Conservation (phyloP, 495 filamentous ascomycete genomes). For the Sphaerosporella brunnea region DNA sequence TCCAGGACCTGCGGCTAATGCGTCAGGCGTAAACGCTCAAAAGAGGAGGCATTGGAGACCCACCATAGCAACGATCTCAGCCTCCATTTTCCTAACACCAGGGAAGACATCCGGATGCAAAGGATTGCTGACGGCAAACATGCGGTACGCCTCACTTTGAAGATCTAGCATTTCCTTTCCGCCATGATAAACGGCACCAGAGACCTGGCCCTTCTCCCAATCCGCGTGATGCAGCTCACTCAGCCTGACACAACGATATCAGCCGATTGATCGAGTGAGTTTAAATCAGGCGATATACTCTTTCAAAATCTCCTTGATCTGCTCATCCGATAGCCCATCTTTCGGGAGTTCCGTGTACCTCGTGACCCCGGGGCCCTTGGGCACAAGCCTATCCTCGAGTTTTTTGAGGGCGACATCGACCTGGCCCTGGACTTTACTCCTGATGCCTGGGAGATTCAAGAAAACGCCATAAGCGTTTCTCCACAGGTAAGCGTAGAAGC, state of each 20-base stretch:
- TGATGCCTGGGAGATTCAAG: constrained; percentile 66
- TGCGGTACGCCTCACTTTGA: constrained; percentile 78
- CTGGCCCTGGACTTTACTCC: constrained; percentile 63
- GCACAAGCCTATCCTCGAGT: constrained; percentile 64
- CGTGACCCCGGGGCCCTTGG: constrained; percentile 49
- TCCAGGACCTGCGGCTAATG: constrained; percentile 47
- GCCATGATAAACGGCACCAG: constrained; percentile 91
- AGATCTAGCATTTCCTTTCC: constrained; percentile 66
- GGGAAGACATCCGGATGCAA: constrained; percentile 98
- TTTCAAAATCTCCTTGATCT: constrained; percentile 61
- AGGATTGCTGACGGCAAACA: constrained; percentile 94
- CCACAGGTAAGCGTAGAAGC: constrained; percentile 50
- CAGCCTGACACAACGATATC: constrained; percentile 29
- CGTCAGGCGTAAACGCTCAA: background rate
- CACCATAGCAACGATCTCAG: constrained; percentile 92
- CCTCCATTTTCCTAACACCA: constrained; percentile 97
- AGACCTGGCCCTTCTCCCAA: constrained; percentile 93
- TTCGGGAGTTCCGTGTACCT: constrained; percentile 63
- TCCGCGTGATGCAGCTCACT: constrained; percentile 76
- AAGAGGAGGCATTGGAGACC: constrained; percentile 6
- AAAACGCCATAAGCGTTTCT: constrained; percentile 69
- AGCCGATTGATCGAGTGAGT: no score
- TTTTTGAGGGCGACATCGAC: constrained; percentile 56
- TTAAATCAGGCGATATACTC: no score
- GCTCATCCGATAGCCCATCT: constrained; percentile 67